phyloP scores from a whole-genome alignment of 768 basidiomycete genomes.

The Leucogyrophana mollusca region DNA sequence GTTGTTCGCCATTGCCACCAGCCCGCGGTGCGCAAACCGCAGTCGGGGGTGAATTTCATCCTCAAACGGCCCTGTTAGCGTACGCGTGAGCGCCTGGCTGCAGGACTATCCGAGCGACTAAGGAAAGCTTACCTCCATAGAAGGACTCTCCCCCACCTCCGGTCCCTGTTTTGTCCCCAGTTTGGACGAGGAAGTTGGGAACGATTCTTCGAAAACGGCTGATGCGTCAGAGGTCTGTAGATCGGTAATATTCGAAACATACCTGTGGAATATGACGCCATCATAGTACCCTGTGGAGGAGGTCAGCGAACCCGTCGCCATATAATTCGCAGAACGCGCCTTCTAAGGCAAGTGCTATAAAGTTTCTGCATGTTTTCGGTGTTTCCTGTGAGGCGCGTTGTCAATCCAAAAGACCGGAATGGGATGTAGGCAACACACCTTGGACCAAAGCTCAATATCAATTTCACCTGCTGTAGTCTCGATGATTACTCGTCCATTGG shows the following conservation, averaged over 20 bases:
- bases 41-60: slow-evolving; percentile 94
- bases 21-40: slow-evolving; percentile 84
- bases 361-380: slow-evolving; percentile 92
- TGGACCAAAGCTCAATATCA: slow-evolving; percentile 92
- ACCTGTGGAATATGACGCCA: slow-evolving; percentile 93
- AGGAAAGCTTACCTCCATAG: slow-evolving; percentile 82
- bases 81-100: too few relatives aligned
- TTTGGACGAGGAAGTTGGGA: slow-evolving; percentile 90
- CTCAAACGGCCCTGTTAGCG: slow-evolving; percentile 90
- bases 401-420: too few relatives aligned
- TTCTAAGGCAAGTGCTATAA: slow-evolving; percentile 85
- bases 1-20: slow-evolving; percentile 93
- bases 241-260: slow-evolving; percentile 8
- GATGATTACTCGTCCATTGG: slow-evolving; percentile 81
- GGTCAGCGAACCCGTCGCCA: neutral
- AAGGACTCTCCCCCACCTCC: slow-evolving; percentile 94
- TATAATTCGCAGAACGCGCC: slow-evolving; percentile 61
- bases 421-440: too few relatives aligned
- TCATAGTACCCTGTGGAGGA: slow-evolving; percentile 83
- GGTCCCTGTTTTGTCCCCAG: slow-evolving; percentile 89
- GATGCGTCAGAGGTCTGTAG: neutral
- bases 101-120: too few relatives aligned
- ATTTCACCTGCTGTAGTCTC: slow-evolving; percentile 88
- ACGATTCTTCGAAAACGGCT: slow-evolving; percentile 55
- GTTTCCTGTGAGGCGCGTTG: slow-evolving; percentile 61